phyloP scores from a whole-genome alignment of 2,329 filamentous ascomycete species.

The Pseudogymnoascus sp. region DNA sequence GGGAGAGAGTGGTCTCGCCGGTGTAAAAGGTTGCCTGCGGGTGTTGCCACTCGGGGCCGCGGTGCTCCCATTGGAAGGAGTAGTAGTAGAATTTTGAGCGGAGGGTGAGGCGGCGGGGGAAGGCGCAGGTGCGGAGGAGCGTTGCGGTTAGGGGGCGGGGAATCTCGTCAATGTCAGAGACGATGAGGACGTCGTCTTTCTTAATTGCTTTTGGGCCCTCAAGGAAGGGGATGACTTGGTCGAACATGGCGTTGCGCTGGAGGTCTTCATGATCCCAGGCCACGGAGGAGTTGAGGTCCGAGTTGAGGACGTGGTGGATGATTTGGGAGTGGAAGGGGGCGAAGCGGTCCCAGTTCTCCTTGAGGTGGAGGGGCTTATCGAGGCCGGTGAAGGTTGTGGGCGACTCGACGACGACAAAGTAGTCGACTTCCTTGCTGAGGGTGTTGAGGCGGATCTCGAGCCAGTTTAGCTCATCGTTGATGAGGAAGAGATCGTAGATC shows the following conservation, averaged over 20 bases:
- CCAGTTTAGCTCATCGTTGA: slow-evolving; percentile 56
- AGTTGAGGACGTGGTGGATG: slow-evolving; percentile 33
- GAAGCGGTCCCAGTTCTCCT: slow-evolving; percentile 32
- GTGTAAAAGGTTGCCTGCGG: slow-evolving; percentile 53
- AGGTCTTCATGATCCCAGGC: slow-evolving; percentile 33
- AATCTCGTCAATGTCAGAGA: slow-evolving; percentile 53
- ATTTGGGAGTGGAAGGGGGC: slow-evolving; percentile 33
- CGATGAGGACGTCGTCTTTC: slow-evolving; percentile 47
- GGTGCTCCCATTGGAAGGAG: slow-evolving; percentile 46
- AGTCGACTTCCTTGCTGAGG: slow-evolving; percentile 29
- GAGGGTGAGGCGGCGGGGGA: slow-evolving; percentile 46
- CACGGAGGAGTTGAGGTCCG: slow-evolving; percentile 18
- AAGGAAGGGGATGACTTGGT: slow-evolving; percentile 41
- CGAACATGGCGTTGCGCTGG: slow-evolving; percentile 34
- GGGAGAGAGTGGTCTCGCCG: slow-evolving; percentile 42
- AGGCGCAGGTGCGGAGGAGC: slow-evolving; percentile 43
- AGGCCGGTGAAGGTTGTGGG: slow-evolving; percentile 31
- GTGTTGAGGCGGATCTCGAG: slow-evolving; percentile 48
- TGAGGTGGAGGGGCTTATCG: slow-evolving; percentile 31
- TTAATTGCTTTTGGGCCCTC: slow-evolving; percentile 35
- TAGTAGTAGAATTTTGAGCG: slow-evolving; percentile 49
- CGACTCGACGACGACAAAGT: slow-evolving; percentile 38
- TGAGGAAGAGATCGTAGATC: slow-evolving; percentile 52
- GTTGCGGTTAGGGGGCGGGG: slow-evolving; percentile 43
- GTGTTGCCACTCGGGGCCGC: slow-evolving; percentile 44